Base-by-base conservation (phyloP, 108 stramenopile genomes). In the Pseudonitzschia multiseries region DNA sequence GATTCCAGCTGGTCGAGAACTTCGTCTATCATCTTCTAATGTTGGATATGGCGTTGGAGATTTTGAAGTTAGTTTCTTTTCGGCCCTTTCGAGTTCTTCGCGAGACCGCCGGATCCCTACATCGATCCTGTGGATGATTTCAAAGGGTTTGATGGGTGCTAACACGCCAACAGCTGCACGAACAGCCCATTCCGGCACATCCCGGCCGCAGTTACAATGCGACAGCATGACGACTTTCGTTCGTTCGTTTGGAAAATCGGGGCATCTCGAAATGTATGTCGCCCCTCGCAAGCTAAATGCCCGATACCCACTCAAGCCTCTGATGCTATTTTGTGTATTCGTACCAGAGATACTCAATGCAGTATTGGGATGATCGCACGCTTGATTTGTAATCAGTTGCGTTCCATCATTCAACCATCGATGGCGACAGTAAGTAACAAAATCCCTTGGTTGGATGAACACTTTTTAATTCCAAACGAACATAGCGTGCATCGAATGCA, bases 121-220 rank as follows among this genome's bases (percentile, higher is more conserved):
- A 33, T 79, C 71, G 8, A 83, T 83, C 66, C 60, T 77, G 59
- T 85, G 63, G 59, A 85, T 80, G 21, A 91, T 70, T 80, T 89
- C 88, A 79, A 87, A 91, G 56, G 90, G 90, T 68, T 91, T 87
- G 48, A 89, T 86, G 41, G 85, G 87, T 62, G 84, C 90, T 24
- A 87, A 73, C 6, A 80, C 83, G 51, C 82, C 80, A 31, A 91
- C 85, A 57, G 90, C 90, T 6, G 87, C 84, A 48, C 78, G 84
- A 74, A 86, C 78, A 17, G 86, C 90, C 87, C 80, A 71, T 36
- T 56, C 48, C 28, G 67, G 78, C 15, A 79, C 29, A 42, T 69
- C 62, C 9, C 31, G 20, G 62, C 74, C 70, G 20, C 68, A 65
- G 76, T 50, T 69, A 40, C 63, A 85, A 77, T 76, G 87, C 48